phyloP scores from a whole-genome alignment of 78 protist genomes.

The Planoprotostelium fungivorum region DNA sequence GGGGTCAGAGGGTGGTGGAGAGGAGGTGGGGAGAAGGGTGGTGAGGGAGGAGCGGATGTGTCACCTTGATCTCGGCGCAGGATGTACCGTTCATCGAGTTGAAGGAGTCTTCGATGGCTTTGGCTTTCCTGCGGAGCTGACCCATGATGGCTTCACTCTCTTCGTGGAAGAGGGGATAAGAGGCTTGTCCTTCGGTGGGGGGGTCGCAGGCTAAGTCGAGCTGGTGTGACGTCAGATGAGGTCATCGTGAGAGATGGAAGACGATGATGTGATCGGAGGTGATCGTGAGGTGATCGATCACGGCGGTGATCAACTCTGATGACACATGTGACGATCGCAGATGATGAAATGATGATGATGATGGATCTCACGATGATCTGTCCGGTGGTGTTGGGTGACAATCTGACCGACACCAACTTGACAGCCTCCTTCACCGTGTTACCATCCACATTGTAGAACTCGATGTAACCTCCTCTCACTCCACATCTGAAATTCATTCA shows the following conservation, averaged over 20 bases:
- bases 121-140: not conserved
- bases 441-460: constrained; percentile 45
- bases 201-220: not conserved
- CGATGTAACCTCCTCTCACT: constrained; percentile 95
- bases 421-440: constrained; percentile 67
- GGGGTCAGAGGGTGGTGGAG: not conserved
- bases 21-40: not conserved
- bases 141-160: not conserved
- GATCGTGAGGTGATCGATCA: no score
- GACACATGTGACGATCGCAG: no score
- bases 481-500: constrained; percentile 68
- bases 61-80: not conserved
- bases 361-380: constrained; percentile 72
- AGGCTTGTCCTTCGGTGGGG: not conserved
- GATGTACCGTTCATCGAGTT: not conserved
- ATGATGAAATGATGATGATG: no score
- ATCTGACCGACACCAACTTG: constrained; percentile 88
- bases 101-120: not conserved
- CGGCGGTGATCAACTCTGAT: no score
- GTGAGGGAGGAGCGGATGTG: not conserved
- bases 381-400: constrained; percentile 94
- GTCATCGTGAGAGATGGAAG: no score
- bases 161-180: not conserved
- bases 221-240: not conserved
- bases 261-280: no score